Evolutionary conservation across 768 basidiomycete species (phyloP).

Genomic region (Gelatoporia subvermispora): DNA sequence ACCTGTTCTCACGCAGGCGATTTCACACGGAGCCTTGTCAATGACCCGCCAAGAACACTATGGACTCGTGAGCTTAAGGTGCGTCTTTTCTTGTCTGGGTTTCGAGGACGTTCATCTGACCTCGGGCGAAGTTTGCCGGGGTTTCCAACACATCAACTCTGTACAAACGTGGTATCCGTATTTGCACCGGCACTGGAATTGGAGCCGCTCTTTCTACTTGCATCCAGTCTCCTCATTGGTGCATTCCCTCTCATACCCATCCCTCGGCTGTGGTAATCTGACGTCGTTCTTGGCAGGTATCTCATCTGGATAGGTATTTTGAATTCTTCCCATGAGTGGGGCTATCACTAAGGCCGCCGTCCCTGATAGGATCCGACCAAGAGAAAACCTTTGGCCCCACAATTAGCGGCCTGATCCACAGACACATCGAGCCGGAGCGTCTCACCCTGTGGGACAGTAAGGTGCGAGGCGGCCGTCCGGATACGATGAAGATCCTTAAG

Average conservation of each 20-base stretch:
- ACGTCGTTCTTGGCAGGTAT: conserved; percentile 40
- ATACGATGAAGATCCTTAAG: conserved; percentile 70
- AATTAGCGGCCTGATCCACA: conserved; percentile 66
- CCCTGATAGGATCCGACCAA: conserved; percentile 60
- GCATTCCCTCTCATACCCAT: conserved; percentile 14
- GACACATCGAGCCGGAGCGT: conserved; percentile 69
- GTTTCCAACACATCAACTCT: conserved; percentile 76
- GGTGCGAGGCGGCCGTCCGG: conserved; percentile 66
- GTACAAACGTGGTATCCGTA: conserved; percentile 76
- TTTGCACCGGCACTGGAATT: conserved; percentile 80
- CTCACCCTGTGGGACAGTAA: conserved; percentile 77
- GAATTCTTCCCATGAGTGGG: not conserved
- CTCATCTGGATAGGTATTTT: conserved; percentile 69
- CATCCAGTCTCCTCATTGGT: conserved; percentile 73
- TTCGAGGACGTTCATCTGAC: too few species aligned
- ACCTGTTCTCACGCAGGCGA: conserved; percentile 39
- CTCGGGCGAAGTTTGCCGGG: conserved; percentile 53
- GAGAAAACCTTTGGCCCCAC: conserved; percentile 83
- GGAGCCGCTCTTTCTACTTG: conserved; percentile 77
- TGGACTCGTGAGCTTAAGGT: conserved; percentile 85
- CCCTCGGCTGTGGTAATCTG: not conserved
- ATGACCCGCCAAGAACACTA: conserved; percentile 60
- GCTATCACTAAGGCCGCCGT: not conserved
- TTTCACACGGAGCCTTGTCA: conserved; percentile 69
- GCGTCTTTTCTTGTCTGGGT: conserved; percentile 7